Conservation (phyloP, 345 rosid species). For the Arabidopsis arenosa region DNA sequence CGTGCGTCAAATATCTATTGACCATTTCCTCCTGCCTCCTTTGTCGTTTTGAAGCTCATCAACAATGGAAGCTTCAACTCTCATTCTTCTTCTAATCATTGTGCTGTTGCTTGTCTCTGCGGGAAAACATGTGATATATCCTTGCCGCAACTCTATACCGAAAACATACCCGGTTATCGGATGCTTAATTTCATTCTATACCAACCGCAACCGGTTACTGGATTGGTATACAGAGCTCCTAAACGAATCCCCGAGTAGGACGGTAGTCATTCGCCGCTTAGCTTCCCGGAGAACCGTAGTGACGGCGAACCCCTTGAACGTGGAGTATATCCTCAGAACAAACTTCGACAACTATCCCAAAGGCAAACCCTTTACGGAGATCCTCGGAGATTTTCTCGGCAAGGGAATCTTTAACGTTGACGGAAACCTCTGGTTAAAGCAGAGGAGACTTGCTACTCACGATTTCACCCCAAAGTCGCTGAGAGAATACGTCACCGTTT, state of each 20-base stretch:
- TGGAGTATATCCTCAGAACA: slow-evolving; percentile 76
- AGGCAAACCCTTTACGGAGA: slow-evolving; percentile 86
- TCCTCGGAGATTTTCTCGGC: slow-evolving; percentile 83
- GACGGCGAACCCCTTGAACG: slow-evolving; percentile 78
- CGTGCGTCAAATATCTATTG: slow-evolving; percentile 35
- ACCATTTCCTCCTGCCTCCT: neutral
- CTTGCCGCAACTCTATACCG: slow-evolving; percentile 45
- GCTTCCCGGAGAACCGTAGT: slow-evolving; percentile 71
- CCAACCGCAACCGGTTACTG: slow-evolving; percentile 63
- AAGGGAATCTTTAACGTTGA: slow-evolving; percentile 75
- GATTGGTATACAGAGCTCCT: slow-evolving; percentile 88
- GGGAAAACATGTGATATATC: slow-evolving; percentile 2
- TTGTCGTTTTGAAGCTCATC: slow-evolving; percentile 16
- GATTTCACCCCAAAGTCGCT: slow-evolving; percentile 56
- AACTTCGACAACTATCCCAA: slow-evolving; percentile 89
- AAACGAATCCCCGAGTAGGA: slow-evolving; percentile 56
- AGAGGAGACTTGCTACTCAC: slow-evolving; percentile 62
- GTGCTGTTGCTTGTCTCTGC: neutral
- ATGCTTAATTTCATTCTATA: slow-evolving; percentile 71
- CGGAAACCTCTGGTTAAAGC: slow-evolving; percentile 62
- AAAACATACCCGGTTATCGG: slow-evolving; percentile 70
- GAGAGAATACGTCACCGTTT: slow-evolving; percentile 47
- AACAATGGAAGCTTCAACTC: slow-evolving; percentile 27
- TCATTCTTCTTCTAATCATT: slow-evolving; percentile 17
- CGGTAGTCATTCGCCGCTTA: slow-evolving; percentile 62